phyloP scores from a whole-genome alignment of 2,329 filamentous ascomycete species.

The Esteya vermicola region DNA sequence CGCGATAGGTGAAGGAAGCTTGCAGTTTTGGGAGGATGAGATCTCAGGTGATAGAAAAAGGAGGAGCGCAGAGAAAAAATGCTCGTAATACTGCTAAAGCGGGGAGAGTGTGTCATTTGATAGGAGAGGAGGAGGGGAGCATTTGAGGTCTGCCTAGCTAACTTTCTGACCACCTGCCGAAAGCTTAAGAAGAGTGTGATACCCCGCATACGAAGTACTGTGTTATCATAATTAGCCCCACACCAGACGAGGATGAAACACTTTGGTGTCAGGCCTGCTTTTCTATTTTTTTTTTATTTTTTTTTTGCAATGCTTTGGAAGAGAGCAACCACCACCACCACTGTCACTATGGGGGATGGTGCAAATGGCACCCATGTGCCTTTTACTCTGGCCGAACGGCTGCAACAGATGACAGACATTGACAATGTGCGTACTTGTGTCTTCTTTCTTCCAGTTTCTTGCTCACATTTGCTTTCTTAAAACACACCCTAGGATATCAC shows the following conservation, averaged over 20 bases:
- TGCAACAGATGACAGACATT: slow-evolving; percentile 66
- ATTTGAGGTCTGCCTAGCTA: background rate
- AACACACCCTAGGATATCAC: slow-evolving; percentile 26
- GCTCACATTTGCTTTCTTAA: too few species aligned
- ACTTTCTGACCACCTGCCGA: too few species aligned
- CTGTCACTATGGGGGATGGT: background rate
- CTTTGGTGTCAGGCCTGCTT: too few species aligned
- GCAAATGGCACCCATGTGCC: slow-evolving; percentile 22
- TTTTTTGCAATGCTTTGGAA: too few species aligned
- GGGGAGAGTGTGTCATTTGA: background rate
- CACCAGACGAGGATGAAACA: too few species aligned
- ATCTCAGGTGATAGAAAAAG: background rate
- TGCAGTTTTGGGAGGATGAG: too few species aligned
- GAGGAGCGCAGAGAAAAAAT: background rate
- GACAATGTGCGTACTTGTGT: slow-evolving; percentile 45
- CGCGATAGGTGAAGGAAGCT: too few species aligned
- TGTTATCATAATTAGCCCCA: too few species aligned
- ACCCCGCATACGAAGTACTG: too few species aligned
- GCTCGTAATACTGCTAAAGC: background rate
- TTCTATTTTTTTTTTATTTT: too few species aligned
- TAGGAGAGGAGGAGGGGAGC: background rate
- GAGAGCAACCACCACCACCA: too few species aligned
- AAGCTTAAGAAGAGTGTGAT: too few species aligned
- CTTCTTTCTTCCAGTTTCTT: slow-evolving; percentile 12
- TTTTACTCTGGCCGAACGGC: slow-evolving; percentile 65